Percentiles rank a stretch among this genome's conserved stretches.
phyloP scores from a whole-genome alignment of 2,329 filamentous ascomycete genomes.

The Fusarium sublunatum region DNA sequence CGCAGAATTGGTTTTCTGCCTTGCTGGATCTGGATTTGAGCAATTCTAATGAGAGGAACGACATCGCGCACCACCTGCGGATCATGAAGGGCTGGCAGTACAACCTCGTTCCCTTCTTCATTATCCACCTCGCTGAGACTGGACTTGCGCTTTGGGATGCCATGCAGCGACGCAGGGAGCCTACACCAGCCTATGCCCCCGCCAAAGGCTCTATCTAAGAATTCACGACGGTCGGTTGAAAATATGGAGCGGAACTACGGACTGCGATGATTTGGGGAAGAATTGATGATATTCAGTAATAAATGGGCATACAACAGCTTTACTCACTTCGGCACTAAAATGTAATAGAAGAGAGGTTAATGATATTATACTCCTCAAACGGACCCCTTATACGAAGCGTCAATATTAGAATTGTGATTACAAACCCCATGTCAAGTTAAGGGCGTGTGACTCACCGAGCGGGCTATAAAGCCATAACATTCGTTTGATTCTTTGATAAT shows the following conservation, averaged over 20 bases:
- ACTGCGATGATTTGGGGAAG: not conserved
- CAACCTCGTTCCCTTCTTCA: constrained; percentile 47
- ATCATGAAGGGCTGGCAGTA: constrained; percentile 48
- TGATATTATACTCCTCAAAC: too few species aligned
- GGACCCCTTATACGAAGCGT: not conserved
- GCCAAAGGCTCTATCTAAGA: constrained; percentile 16
- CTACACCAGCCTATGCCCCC: not conserved
- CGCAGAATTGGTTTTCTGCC: constrained; percentile 46
- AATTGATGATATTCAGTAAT: not conserved
- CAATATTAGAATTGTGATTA: constrained; percentile 7
- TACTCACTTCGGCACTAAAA: not conserved
- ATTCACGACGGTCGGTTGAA: not conserved
- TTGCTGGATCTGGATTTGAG: constrained; percentile 40
- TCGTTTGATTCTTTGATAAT: too few species aligned
- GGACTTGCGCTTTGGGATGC: constrained; percentile 41
- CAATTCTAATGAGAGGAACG: constrained; percentile 19
- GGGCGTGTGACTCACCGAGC: constrained; percentile 26
- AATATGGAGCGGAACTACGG: not conserved
- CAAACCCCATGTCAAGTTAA: constrained; percentile 11
- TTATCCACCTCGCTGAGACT: constrained; percentile 44
- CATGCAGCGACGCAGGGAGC: constrained; percentile 21
- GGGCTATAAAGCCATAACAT: too few species aligned
- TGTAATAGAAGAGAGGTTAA: constrained; percentile 3
- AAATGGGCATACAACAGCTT: not conserved
- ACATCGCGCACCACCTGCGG: constrained; percentile 40